Evolutionary conservation across 306 rosid species (phyloP).

Genomic region (Quercus wislizeni): DNA sequence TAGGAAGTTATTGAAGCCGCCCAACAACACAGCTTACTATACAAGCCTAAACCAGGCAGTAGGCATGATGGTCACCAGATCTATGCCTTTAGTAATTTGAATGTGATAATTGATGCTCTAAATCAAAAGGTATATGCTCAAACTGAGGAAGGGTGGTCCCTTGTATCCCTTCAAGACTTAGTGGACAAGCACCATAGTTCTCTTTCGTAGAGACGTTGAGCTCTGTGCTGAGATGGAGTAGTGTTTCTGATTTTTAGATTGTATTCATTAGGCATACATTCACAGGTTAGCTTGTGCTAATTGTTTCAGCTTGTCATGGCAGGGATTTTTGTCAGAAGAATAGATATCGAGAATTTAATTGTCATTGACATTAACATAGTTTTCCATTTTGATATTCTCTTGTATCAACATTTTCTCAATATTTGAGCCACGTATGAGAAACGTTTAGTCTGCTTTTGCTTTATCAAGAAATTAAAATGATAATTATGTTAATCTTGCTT

Average conservation of each 20-base stretch:
- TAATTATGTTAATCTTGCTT: not conserved
- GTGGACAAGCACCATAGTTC: conserved; percentile 66
- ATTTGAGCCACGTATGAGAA: not conserved
- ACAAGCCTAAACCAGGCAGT: conserved; percentile 76
- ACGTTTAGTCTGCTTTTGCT: not conserved
- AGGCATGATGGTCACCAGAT: conserved; percentile 82
- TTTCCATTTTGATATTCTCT: not conserved
- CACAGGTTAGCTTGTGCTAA: conserved; percentile 5
- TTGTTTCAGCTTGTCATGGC: not conserved
- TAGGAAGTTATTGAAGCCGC: conserved; percentile 85
- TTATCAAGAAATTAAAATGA: not conserved
- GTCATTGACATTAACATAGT: not conserved
- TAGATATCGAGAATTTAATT: not conserved
- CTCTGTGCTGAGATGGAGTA: not conserved
- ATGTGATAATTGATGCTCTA: conserved; percentile 62
- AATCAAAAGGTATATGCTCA: conserved; percentile 76
- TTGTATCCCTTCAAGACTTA: conserved; percentile 64
- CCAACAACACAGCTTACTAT: conserved; percentile 63
- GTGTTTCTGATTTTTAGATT: not conserved
- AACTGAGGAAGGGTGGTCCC: conserved; percentile 64
- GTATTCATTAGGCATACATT: not conserved
- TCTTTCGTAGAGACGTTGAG: conserved; percentile 32
- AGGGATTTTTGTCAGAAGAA: not conserved
- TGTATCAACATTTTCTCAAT: not conserved
- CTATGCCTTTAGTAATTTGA: conserved; percentile 76